Conservation (phyloP, 148 eudicot species). For the Bassia scoparia region DNA sequence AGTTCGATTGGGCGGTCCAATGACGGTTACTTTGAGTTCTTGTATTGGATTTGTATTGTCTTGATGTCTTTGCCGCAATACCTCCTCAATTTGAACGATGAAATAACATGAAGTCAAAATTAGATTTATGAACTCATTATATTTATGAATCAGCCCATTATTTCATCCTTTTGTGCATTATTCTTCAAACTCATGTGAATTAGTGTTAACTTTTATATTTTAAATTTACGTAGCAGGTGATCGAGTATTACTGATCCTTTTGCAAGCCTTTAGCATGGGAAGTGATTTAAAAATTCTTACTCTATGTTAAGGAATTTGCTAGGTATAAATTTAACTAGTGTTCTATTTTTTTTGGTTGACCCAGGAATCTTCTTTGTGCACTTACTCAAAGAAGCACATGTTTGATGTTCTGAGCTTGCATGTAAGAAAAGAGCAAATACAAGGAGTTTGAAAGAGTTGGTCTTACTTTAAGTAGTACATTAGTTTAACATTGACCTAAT, state of each 20-base stretch:
- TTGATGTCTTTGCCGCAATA: too few relatives aligned
- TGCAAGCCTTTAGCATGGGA: slow-evolving; percentile 99
- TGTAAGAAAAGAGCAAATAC: slow-evolving; percentile 85
- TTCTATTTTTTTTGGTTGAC: slow-evolving; percentile 19
- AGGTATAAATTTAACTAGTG: slow-evolving; percentile 1
- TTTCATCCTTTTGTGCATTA: slow-evolving; percentile 17
- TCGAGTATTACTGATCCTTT: slow-evolving; percentile 92
- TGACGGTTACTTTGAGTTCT: too few relatives aligned
- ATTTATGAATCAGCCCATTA: too few relatives aligned
- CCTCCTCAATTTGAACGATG: too few relatives aligned
- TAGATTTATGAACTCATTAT: too few relatives aligned
- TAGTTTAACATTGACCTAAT: neutral
- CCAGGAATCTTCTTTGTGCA: slow-evolving; percentile 94
- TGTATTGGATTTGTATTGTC: too few relatives aligned
- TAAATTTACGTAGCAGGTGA: slow-evolving; percentile 93
- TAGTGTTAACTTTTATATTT: slow-evolving; percentile 21
- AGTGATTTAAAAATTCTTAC: slow-evolving; percentile 41
- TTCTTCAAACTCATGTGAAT: slow-evolving; percentile 20
- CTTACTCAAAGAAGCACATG: slow-evolving; percentile 95
- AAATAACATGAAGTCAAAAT: too few relatives aligned
- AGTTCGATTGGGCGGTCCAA: too few relatives aligned
- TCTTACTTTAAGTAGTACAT: slow-evolving; percentile 63
- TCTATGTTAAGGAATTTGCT: neutral
- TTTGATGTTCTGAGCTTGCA: slow-evolving; percentile 78
- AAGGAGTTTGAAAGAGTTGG: slow-evolving; percentile 94